A percentile compares a stretch with the other conserved stretches of the same genome.
Conservation (phyloP, 1,139 yeast genomes). For the Blastobotrys illinoisensis region DNA sequence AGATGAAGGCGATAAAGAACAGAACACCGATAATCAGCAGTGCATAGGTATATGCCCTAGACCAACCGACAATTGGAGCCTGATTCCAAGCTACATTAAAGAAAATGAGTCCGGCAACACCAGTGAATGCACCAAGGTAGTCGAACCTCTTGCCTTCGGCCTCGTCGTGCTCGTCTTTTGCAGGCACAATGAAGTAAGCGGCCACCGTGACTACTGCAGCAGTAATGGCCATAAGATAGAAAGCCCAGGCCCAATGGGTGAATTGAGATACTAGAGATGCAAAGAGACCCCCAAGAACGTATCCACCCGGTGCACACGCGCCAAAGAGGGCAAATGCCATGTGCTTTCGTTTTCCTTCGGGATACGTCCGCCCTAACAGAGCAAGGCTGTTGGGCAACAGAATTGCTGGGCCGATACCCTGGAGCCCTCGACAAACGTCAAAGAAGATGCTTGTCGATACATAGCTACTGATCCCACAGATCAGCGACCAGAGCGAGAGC, state of each 20-base stretch:
- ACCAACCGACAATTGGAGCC: constrained; percentile 59
- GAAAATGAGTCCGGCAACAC: constrained; percentile 46
- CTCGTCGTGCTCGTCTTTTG: constrained; percentile 26
- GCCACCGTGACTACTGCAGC: constrained; percentile 29
- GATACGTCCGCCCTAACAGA: constrained; percentile 47
- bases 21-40: constrained; percentile 46
- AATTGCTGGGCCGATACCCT: constrained; percentile 57
- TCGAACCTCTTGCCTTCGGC: constrained; percentile 35
- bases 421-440: constrained; percentile 49
- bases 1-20: constrained; percentile 35
- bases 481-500: constrained; percentile 45
- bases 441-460: constrained; percentile 41
- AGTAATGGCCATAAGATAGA: constrained; percentile 44
- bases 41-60: constrained; percentile 43
- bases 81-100: constrained; percentile 57
- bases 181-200: constrained; percentile 43
- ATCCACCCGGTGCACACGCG: constrained; percentile 57
- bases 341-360: constrained; percentile 40
- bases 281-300: constrained; percentile 46
- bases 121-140: constrained; percentile 42
- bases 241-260: constrained; percentile 55
- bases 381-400: constrained; percentile 55
- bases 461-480: constrained; percentile 48
- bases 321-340: constrained; percentile 48
- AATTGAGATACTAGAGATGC: constrained; percentile 40